Evolutionary conservation across 2,329 filamentous ascomycete genomes (phyloP).

Genomic region (Aspergillus fischeri): DNA sequence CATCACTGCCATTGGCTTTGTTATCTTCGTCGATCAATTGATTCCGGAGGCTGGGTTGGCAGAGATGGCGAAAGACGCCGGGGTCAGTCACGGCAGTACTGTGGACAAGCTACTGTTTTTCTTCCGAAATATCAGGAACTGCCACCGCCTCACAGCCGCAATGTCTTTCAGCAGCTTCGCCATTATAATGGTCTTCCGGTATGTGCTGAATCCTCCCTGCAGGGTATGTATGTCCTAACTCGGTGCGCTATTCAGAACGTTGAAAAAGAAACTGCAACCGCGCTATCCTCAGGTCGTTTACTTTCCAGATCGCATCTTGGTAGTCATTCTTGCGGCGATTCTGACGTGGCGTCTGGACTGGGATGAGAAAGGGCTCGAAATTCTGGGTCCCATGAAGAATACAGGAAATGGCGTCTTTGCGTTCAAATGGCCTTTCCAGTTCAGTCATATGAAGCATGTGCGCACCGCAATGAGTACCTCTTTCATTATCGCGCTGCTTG

Average conservation of each 20-base stretch:
- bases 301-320: slow-evolving; percentile 83
- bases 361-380: slow-evolving; percentile 73
- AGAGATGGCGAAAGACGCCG: slow-evolving; percentile 56
- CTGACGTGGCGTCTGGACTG: slow-evolving; percentile 73
- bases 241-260: slow-evolving; percentile 51
- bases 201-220: slow-evolving; percentile 26
- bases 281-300: slow-evolving; percentile 78
- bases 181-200: slow-evolving; percentile 89
- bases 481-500: slow-evolving; percentile 87
- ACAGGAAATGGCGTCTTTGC: slow-evolving; percentile 67
- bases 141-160: slow-evolving; percentile 70
- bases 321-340: slow-evolving; percentile 80
- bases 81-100: slow-evolving; percentile 75
- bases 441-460: slow-evolving; percentile 73
- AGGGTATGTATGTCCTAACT: neutral
- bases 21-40: slow-evolving; percentile 92
- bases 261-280: slow-evolving; percentile 77
- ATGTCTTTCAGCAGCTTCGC: slow-evolving; percentile 76
- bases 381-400: slow-evolving; percentile 77
- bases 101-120: slow-evolving; percentile 83
- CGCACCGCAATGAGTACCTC: slow-evolving; percentile 83
- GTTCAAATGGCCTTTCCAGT: slow-evolving; percentile 81
- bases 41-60: slow-evolving; percentile 83
- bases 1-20: slow-evolving; percentile 93
- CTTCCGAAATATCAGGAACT: slow-evolving; percentile 58